phyloP scores from a whole-genome alignment of 129 eudicot species.

The Solidago caesia region DNA sequence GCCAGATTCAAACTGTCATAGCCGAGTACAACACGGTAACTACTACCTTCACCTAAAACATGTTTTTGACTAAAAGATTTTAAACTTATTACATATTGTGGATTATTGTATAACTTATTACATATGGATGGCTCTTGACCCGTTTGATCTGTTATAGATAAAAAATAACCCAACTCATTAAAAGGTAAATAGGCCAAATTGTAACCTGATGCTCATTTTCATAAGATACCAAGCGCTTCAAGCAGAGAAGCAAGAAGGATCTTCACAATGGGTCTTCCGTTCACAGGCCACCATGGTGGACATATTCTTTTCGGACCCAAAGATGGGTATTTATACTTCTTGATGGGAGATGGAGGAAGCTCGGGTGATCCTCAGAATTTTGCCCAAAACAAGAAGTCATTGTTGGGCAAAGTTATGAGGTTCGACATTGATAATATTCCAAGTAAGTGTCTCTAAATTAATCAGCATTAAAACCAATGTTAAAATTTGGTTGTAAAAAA shows the following conservation, averaged over 20 bases:
- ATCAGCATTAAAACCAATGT: background rate
- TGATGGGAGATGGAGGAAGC: constrained; percentile 90
- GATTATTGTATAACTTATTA: too few species aligned
- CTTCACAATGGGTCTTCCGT: constrained; percentile 88
- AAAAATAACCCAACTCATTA: background rate
- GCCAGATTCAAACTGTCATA: constrained; percentile 72
- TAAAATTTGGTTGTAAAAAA: too few species aligned
- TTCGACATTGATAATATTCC: constrained; percentile 67
- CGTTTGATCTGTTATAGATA: background rate
- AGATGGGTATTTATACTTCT: constrained; percentile 74
- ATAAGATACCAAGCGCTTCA: constrained; percentile 46
- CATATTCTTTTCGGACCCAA: constrained; percentile 78
- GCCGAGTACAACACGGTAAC: constrained; percentile 69
- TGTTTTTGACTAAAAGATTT: too few species aligned
- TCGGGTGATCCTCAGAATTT: constrained; percentile 69
- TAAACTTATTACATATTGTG: too few species aligned
- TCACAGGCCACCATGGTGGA: constrained; percentile 72
- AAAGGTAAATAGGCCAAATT: background rate
- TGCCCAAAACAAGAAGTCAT: constrained; percentile 78
- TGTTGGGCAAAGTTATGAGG: constrained; percentile 83
- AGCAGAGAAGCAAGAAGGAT: constrained; percentile 70
- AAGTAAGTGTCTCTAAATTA: constrained; percentile 39
- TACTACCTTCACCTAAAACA: background rate
- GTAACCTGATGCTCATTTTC: background rate
- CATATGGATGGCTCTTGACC: background rate